Conservation (phyloP, 129 eudicot genomes). For the Kitagawia praeruptora region DNA sequence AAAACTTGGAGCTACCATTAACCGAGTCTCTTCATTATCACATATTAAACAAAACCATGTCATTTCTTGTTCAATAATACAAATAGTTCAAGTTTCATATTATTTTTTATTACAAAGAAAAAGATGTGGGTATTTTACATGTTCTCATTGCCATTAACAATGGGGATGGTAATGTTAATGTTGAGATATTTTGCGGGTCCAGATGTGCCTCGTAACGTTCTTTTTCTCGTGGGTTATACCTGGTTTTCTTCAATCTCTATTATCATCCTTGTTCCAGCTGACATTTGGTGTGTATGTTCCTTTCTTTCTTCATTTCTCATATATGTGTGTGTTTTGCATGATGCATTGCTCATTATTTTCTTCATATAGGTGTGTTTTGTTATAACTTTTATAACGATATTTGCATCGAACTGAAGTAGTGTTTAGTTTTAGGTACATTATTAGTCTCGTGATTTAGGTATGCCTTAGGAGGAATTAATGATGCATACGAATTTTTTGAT, state of each 20-base stretch:
- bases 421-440: no score
- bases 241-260: constrained; percentile 76
- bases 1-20: no score
- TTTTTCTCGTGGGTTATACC: constrained; percentile 69
- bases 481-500: no score
- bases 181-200: constrained; percentile 76
- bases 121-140: constrained; percentile 62
- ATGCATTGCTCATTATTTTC: not conserved
- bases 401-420: no score
- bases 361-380: not conserved
- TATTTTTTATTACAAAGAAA: not conserved
- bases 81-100: no score
- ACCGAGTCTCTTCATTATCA: no score
- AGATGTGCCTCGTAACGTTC: constrained; percentile 62
- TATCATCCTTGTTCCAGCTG: constrained; percentile 79
- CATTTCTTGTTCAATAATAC: no score
- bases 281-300: constrained; percentile 66
- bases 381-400: no score
- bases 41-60: no score
- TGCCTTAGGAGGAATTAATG: no score
- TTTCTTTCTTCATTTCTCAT: not conserved
- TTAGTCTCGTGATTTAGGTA: no score
- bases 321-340: not conserved
- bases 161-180: constrained; percentile 68
- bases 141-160: constrained; percentile 66